Evolutionary conservation across 108 stramenopile genomes (phyloP), one percentile per base, ranked within the genome.

Genomic region (Pseudonitzschia multiseries): DNA sequence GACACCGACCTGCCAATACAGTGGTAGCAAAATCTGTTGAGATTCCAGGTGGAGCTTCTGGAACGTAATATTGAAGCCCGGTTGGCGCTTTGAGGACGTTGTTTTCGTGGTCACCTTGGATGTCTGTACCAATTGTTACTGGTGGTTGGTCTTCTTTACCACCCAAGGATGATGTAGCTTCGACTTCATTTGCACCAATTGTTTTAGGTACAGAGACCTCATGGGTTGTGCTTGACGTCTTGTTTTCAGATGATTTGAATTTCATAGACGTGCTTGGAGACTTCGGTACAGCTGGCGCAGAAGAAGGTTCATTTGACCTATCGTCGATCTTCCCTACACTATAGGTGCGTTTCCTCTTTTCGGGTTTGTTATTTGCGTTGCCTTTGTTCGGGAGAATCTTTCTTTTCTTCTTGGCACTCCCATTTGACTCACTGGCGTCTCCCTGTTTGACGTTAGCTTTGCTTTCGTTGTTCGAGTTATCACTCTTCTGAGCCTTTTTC

Each of bases 31-130:
- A 51, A n/a, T 73, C 72, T 21, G 72, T 41, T 18, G 72, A 57
- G 10, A 79, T 41, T 6, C 43, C 72, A 29, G 36, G 20, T 12
- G 78, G 78, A 15, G 78, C 69, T 20, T 72, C 67, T 21, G 78
- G 72, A 32, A 72, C 73, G 62, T 65, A 77, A 62, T 77, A 78
- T 50, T 74, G 62, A 46, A 82, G 70, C 2, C 76, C 81, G 9
- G 13, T 20, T 2, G 36, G 18, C 8, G 0, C 24, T 62, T n/a
- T 48, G 14, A 21, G n/a, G n/a, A 33, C 29, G 48, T 22, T 67
- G 43, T 67, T 67, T 29, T 62, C 31, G 4, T 36, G 61, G 20
- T 41, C 36, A 6, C 33, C 32, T 33, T 31, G 14, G 12, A 20
- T 62, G n/a, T 62, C 36, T 13, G 32, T 20, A 29, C 13, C 36